Percentiles rank a stretch among this genome's conserved stretches.
Evolutionary conservation across 2,329 filamentous ascomycete genomes (phyloP).

Genomic region (Pseudogymnoascus sp.): DNA sequence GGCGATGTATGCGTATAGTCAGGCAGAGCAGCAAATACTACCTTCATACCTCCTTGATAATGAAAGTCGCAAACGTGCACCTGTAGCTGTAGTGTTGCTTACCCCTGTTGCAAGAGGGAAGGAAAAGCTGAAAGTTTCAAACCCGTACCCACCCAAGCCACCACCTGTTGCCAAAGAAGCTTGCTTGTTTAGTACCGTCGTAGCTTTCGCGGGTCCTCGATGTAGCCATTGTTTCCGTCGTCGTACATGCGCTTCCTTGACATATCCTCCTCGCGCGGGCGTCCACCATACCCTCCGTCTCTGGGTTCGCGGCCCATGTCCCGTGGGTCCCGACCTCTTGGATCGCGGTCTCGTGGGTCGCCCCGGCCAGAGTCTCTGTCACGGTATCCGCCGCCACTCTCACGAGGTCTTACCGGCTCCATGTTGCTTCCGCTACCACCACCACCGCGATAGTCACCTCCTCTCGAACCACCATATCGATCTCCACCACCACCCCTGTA

Average conservation of each 20-base stretch:
- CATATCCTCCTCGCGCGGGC: constrained; percentile 38
- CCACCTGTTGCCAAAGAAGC: constrained; percentile 24
- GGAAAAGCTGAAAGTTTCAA: constrained; percentile 32
- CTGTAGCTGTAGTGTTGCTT: constrained; percentile 25
- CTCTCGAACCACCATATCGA: constrained; percentile 32
- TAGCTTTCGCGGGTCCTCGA: constrained; percentile 66
- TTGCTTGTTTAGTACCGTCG: constrained; percentile 50
- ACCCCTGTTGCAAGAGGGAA: constrained; percentile 31
- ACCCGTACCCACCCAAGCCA: constrained; percentile 38
- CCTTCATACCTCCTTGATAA: constrained; percentile 19
- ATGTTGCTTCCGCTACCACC: constrained; percentile 61
- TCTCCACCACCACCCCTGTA: constrained; percentile 29
- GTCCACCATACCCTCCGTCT: constrained; percentile 43
- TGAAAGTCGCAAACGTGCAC: constrained; percentile 17
- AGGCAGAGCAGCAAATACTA: constrained; percentile 23
- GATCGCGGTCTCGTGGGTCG: constrained; percentile 43
- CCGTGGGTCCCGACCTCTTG: constrained; percentile 39
- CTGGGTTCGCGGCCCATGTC: constrained; percentile 41
- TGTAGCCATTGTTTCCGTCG: constrained; percentile 67
- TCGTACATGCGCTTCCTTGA: constrained; percentile 57
- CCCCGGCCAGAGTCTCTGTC: constrained; percentile 39
- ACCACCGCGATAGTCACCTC: constrained; percentile 16
- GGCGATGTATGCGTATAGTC: constrained; percentile 13
- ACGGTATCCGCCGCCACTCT: constrained; percentile 36
- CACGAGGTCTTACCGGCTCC: constrained; percentile 67